Evolutionary conservation across 1,284 basidiomycete genomes (phyloP).

Genomic region (Microbotryomycetes sp.): DNA sequence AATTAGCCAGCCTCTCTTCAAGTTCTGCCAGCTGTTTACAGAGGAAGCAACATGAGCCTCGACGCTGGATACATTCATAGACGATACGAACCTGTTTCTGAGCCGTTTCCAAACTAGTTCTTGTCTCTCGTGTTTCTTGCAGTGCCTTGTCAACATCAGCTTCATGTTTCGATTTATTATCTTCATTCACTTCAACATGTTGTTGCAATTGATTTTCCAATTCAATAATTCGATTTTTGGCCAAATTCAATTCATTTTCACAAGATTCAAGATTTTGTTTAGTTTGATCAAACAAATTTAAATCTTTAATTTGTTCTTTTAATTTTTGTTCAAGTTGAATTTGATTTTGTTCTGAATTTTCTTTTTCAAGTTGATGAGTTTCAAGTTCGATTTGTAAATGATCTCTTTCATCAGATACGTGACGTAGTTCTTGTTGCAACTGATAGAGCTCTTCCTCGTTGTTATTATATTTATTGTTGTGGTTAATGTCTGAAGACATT

Average conservation of each 20-base stretch:
- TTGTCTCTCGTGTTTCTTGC: background rate
- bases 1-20: slow-evolving; percentile 28
- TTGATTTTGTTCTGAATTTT: slow-evolving; percentile 3
- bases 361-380: slow-evolving; percentile 2
- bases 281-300: slow-evolving; percentile 1
- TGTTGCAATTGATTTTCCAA: no score
- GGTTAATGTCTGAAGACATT: background rate
- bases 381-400: slow-evolving; percentile 10
- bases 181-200: background rate
- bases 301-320: background rate
- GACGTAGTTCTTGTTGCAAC: background rate
- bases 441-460: slow-evolving; percentile 6
- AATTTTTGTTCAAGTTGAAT: background rate
- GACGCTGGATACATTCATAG: background rate
- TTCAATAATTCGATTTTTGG: no score
- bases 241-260: no score
- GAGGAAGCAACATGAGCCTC: background rate
- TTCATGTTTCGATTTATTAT: background rate
- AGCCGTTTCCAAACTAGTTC: background rate
- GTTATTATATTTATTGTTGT: background rate
- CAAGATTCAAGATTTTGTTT: slow-evolving; percentile 6
- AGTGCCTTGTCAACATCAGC: background rate
- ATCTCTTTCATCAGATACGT: background rate
- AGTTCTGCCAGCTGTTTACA: slow-evolving; percentile 29
- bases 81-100: background rate